These are phyloP conservation scores for Solanum megistacrolobum DNA, from an alignment of 257 asterid genomes.

Conservation along the genomic window DNA sequence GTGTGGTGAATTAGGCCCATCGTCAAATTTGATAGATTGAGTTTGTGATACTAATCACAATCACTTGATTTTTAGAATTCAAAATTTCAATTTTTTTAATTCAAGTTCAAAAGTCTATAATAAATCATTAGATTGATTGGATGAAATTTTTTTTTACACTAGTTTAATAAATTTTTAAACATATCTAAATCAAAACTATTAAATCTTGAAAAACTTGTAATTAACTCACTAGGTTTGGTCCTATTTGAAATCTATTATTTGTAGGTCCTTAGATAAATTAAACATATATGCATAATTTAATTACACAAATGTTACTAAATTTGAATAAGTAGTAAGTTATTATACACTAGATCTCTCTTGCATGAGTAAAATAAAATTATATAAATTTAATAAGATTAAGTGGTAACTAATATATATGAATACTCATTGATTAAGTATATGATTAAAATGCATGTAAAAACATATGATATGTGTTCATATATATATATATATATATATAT, in stretches of 20 bases:
- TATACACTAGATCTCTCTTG: not conserved
- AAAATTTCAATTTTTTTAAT: too few species aligned
- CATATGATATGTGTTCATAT: not conserved
- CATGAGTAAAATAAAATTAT: not conserved
- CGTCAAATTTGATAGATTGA: not conserved
- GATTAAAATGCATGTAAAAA: not conserved
- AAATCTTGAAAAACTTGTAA: not conserved
- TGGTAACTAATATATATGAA: not conserved
- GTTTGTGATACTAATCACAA: too few species aligned
- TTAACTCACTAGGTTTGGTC: not conserved
- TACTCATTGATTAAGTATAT: not conserved
- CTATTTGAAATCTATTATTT: too few species aligned
- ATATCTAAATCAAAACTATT: not conserved
- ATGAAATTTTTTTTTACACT: fast-evolving
- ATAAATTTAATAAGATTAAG: not conserved
- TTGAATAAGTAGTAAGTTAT: not conserved
- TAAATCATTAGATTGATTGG: not conserved
- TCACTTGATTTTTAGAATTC: not conserved
- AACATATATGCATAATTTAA: too few species aligned
- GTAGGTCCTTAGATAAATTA: not conserved
- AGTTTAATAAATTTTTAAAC: not conserved
- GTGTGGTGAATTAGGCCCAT: not conserved
- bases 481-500: not conserved
- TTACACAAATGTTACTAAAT: not conserved
- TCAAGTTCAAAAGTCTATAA: not conserved